Percentiles rank a stretch among this genome's conserved stretches.
Evolutionary conservation across 441 rosid genomes (phyloP).

Genomic region (Adansonia gregorii): DNA sequence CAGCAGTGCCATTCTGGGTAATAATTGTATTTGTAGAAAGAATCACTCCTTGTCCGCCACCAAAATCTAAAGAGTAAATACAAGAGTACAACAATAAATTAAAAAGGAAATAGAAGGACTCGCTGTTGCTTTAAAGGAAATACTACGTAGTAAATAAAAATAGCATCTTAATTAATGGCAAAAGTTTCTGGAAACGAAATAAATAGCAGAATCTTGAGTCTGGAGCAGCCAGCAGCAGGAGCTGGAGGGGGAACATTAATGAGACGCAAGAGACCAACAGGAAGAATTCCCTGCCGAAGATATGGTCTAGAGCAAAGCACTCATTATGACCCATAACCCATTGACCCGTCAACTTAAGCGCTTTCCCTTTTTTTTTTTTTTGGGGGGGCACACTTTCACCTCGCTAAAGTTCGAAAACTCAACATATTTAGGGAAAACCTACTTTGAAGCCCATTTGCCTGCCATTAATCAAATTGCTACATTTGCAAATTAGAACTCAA

Average conservation of each 20-base stretch:
- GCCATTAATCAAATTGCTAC: neutral
- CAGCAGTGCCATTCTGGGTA: neutral
- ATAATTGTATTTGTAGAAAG: neutral
- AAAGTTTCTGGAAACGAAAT: conserved; percentile 6
- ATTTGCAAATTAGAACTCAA: neutral
- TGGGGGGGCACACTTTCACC: neutral
- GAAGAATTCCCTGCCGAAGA: neutral
- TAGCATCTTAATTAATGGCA: conserved; percentile 5
- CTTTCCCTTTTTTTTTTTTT: neutral
- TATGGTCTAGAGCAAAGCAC: neutral
- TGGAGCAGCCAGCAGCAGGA: neutral
- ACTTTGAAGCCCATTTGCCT: neutral
- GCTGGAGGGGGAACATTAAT: neutral
- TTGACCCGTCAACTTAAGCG: neutral
- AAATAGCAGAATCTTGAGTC: neutral
- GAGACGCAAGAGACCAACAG: neutral
- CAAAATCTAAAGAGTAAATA: conserved; percentile 15
- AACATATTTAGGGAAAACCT: neutral
- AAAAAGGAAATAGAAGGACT: conserved; percentile 7
- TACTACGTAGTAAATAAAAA: neutral
- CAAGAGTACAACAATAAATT: neutral
- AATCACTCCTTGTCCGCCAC: conserved; percentile 8
- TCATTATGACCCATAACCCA: neutral
- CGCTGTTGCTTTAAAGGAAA: neutral
- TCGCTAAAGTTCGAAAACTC: too few species aligned